A percentile compares a stretch with the other conserved stretches of the same genome.
These are phyloP conservation scores for Mortierella antarctica DNA, from an alignment of 192 early-diverging fungal genomes.

Conservation along the genomic window DNA sequence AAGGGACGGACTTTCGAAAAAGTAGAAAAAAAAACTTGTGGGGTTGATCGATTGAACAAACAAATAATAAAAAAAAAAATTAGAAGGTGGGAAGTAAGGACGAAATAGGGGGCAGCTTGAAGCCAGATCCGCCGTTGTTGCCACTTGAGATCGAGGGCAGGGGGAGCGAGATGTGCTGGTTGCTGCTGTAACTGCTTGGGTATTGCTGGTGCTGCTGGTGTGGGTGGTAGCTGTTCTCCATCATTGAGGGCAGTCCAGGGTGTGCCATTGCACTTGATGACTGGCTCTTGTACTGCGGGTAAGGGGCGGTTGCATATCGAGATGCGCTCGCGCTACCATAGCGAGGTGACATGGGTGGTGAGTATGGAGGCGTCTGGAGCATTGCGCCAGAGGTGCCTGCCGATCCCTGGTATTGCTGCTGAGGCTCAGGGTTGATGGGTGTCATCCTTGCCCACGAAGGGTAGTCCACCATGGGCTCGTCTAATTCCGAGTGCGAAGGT, in stretches of 20 bases:
- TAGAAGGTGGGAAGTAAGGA: conserved; percentile 34
- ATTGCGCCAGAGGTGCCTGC: conserved; percentile 4
- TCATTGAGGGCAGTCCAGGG: conserved; percentile 44
- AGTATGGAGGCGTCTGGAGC: conserved; percentile 47
- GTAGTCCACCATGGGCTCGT: conserved; percentile 41
- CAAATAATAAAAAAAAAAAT: background rate
- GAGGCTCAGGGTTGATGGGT: conserved; percentile 25
- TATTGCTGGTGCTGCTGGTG: conserved; percentile 26
- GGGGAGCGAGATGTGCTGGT: conserved; percentile 29
- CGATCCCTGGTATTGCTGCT: conserved; percentile 14
- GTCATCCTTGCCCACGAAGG: conserved; percentile 50
- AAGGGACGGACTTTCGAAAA: conserved; percentile 12
- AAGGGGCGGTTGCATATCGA: conserved; percentile 30
- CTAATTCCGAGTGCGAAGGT: conserved; percentile 42
- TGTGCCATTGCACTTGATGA: background rate
- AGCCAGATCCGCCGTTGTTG: conserved; percentile 38
- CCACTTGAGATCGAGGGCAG: conserved; percentile 34
- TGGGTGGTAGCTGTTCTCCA: conserved; percentile 50
- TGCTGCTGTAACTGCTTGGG: conserved; percentile 13
- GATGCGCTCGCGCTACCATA: conserved; percentile 25
- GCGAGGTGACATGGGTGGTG: conserved; percentile 44
- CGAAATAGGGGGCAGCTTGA: conserved; percentile 47
- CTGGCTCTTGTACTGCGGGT: conserved; percentile 27
- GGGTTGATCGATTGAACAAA: conserved; percentile 1
- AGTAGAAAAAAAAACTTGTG: conserved; percentile 23